phyloP scores from a whole-genome alignment of 2,329 filamentous ascomycete genomes.

The Pseudogymnoascus sp. region DNA sequence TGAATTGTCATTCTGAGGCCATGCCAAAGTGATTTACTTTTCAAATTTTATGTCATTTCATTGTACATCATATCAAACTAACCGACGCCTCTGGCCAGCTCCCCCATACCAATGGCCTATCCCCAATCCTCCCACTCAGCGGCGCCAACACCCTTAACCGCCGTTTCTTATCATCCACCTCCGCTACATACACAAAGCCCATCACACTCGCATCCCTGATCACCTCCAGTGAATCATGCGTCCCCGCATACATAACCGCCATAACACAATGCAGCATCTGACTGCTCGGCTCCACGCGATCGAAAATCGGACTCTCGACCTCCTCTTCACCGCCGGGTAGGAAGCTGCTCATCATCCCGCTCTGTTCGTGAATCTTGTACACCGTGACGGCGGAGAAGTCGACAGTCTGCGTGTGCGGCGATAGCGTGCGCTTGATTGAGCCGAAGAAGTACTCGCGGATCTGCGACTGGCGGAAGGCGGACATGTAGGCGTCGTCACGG shows the following conservation, averaged over 20 bases:
- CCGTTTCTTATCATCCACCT: slow-evolving; percentile 77
- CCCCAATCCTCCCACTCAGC: slow-evolving; percentile 70
- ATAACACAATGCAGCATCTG: slow-evolving; percentile 73
- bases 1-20: neutral
- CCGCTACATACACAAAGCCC: slow-evolving; percentile 87
- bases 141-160: slow-evolving; percentile 77
- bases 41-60: neutral
- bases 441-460: slow-evolving; percentile 96
- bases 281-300: slow-evolving; percentile 55
- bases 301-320: slow-evolving; percentile 37
- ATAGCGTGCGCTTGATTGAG: slow-evolving; percentile 63
- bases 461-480: slow-evolving; percentile 61
- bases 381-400: slow-evolving; percentile 67
- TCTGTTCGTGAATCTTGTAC: slow-evolving; percentile 53
- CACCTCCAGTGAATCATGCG: slow-evolving; percentile 59
- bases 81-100: slow-evolving; percentile 79
- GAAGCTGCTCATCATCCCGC: slow-evolving; percentile 24
- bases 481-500: slow-evolving; percentile 65
- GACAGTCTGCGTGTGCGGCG: slow-evolving; percentile 78
- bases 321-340: slow-evolving; percentile 26
- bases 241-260: slow-evolving; percentile 70
- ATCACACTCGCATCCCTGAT: slow-evolving; percentile 77
- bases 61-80: slow-evolving; percentile 20
- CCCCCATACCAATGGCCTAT: slow-evolving; percentile 73
- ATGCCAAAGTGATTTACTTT: neutral